Conservation (phyloP, 106 monocot genomes). For the Platanthera guangdongensis region DNA sequence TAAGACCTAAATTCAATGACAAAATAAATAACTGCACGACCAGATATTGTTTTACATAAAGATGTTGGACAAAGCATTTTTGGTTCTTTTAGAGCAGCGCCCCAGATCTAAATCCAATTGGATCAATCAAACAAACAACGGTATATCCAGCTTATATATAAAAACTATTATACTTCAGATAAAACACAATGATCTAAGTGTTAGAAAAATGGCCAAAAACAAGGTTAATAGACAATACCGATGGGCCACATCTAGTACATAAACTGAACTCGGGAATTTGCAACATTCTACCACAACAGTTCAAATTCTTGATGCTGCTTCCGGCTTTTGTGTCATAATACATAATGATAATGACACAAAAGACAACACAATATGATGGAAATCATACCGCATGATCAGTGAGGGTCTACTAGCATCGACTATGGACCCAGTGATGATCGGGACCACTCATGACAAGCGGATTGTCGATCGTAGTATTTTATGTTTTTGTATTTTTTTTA, state of each 20-base stretch:
- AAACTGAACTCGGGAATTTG: conserved; percentile 4
- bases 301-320: neutral
- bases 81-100: neutral
- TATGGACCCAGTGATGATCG: no score
- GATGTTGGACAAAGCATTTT: neutral
- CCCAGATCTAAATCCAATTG: neutral
- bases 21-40: neutral
- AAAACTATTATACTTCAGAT: no score
- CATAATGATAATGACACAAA: neutral
- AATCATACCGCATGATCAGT: no score
- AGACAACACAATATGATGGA: neutral
- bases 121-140: neutral
- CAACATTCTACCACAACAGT: neutral
- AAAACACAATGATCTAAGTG: neutral
- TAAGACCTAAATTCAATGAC: neutral
- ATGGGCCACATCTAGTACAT: neutral
- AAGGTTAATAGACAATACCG: neutral
- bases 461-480: no score
- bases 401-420: no score
- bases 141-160: neutral
- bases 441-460: no score
- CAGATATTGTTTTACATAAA: neutral
- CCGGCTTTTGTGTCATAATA: neutral
- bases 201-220: neutral
- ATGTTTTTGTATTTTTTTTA: no score